Evolutionary conservation across 306 rosid species (phyloP), one percentile per base, ranked within the genome.

Genomic region (Gynostemma pentaphyllum): DNA sequence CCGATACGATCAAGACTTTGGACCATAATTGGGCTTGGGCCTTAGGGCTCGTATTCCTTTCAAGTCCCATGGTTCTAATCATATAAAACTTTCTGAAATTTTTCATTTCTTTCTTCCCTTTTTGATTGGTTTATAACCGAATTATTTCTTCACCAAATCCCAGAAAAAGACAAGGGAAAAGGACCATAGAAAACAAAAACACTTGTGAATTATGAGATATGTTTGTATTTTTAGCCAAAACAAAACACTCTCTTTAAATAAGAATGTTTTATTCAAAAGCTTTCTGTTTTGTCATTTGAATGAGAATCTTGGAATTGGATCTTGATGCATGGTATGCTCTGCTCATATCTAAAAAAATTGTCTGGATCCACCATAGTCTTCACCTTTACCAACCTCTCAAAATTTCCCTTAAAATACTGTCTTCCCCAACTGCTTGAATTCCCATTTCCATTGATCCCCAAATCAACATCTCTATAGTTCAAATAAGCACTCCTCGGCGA

Each of bases 381-480:
- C 15, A 87, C 75, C 64, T 76, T 37, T n/a, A 82, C 85, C 74
- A 87, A 55, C 47, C 85, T 75, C 10, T 80, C 85, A 30, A 84
- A 87, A 68, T 84, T 87, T 29, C 77, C 69, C 22, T 84, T 84
- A 34, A 87, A 87, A 54, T 82, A 87, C 83, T 87, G 82, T 2
- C 9, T 46, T 29, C 87, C 95, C 95, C 91, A 87, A 54, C 50
- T 45, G 22, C 88, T 80, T 67, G 72, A 76, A 70, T 70, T 72
- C 15, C 81, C 86, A 13, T 24, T 64, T 63, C 79, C 74, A 74
- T 88, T 85, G 13, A 64, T 80, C 0, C 95, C 95, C 69, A 84
- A 53, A 40, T 87, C 92, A 77, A 84, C 75, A 60, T 87, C 95
- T 68, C 89, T 80, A 47, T 80, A 88, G 67, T 88, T 88, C 68